Conservation (phyloP, 768 basidiomycete genomes). For the Calocybe indica region DNA sequence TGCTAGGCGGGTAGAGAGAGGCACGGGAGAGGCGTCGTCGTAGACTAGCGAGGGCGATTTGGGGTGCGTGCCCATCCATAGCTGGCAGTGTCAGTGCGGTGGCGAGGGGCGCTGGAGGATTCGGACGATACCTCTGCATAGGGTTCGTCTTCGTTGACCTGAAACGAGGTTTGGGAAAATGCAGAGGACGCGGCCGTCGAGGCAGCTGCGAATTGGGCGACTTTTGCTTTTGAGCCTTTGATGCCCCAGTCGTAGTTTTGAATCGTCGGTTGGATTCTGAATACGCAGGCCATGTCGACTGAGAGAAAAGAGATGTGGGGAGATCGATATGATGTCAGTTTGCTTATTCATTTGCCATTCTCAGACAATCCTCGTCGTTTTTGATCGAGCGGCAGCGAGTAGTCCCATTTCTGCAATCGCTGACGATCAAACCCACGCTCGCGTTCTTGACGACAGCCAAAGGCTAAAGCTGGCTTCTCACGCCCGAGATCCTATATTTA, state of each 20-base stretch:
- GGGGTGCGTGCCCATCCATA: conserved; percentile 99
- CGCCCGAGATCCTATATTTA: no score
- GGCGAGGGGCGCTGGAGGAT: background rate
- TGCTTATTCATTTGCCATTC: background rate
- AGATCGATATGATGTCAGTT: background rate
- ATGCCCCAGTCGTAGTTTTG: conserved; percentile 98
- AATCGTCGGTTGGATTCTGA: conserved; percentile 77
- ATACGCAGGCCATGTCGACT: conserved; percentile 31
- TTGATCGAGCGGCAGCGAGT: background rate
- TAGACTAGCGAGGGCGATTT: conserved; percentile 44
- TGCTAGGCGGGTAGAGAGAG: conserved; percentile 31
- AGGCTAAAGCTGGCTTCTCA: no score
- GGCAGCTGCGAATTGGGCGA: conserved; percentile 75
- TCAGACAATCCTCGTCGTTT: background rate
- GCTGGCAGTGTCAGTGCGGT: conserved; percentile 34
- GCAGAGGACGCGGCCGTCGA: conserved; percentile 37
- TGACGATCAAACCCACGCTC: no score
- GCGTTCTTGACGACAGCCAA: no score
- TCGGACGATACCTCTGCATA: conserved; percentile 77
- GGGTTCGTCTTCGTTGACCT: conserved; percentile 62
- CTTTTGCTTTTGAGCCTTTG: conserved; percentile 71
- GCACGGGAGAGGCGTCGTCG: background rate
- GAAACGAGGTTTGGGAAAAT: conserved; percentile 34
- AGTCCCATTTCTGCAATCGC: no score
- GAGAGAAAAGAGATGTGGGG: background rate